These are phyloP conservation scores for Leishmania lainsoni DNA, from an alignment of 208 protist genomes.

Conservation along the genomic window DNA sequence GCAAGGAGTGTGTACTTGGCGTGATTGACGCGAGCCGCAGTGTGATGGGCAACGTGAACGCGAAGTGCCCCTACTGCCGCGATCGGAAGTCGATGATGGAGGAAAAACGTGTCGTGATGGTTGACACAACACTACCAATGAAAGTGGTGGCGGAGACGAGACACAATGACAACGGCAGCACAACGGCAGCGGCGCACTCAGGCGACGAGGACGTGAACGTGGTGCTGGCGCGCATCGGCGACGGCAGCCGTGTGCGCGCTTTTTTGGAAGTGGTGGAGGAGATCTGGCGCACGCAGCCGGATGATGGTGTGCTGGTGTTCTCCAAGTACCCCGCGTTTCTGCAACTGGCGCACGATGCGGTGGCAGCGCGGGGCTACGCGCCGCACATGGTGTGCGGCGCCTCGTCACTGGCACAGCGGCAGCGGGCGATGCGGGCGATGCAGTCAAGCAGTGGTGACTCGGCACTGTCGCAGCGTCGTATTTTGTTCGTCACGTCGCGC, in stretches of 20 bases:
- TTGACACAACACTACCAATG: background rate
- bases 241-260: conserved; percentile 36
- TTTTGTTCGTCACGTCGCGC: conserved; percentile 67
- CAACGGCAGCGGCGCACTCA: background rate
- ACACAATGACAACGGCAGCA: background rate
- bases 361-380: conserved; percentile 30
- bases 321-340: conserved; percentile 50
- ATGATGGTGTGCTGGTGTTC: conserved; percentile 53
- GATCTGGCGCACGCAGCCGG: conserved; percentile 31
- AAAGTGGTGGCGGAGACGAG: background rate
- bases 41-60: conserved; percentile 27
- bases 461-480: conserved; percentile 14
- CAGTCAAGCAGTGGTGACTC: conserved; percentile 20
- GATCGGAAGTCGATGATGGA: conserved; percentile 34
- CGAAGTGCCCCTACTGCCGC: conserved; percentile 50
- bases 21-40: conserved; percentile 38
- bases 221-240: conserved; percentile 26
- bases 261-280: conserved; percentile 39
- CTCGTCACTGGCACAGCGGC: conserved; percentile 41
- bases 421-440: conserved; percentile 37
- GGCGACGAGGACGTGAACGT: conserved; percentile 16
- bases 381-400: conserved; percentile 42
- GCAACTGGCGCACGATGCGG: conserved; percentile 25
- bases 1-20: conserved; percentile 56
- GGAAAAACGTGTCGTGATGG: conserved; percentile 29